Base-by-base conservation (phyloP, 106 monocot genomes). In the Narthecium ossifragum region DNA sequence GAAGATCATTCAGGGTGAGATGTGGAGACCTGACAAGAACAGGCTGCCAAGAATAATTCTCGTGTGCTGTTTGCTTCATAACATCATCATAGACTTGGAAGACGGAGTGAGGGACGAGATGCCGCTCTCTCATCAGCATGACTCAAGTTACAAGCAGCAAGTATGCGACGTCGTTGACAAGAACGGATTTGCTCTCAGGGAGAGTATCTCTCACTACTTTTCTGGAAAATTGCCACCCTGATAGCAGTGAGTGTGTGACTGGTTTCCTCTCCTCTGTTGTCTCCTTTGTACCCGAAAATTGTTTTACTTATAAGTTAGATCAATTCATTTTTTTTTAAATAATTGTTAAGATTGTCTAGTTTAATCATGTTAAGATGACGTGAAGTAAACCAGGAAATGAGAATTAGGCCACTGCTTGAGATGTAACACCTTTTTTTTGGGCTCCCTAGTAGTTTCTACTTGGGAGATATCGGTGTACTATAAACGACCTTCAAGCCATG, bases 21-120 rank as follows among this genome's bases (percentile, higher is more conserved):
- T 96, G 83, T 96, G 94, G 94, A 66, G 90, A 48, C 90, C 94
- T 4, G 94, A 96, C 39, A 90, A 86, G 78, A 80, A 96, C 34
- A 63, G 70, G 30, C 59, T 96, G 53, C 94, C 90, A 0, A 77
- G 94, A 62, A 96, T 96, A 31, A 86, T 90, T 31, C 68, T 81
- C 18, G 94, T 86, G 20, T 96, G 94, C 63, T 90, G 86, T 34
- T 66, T 96, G 63, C 75, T 96, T 24, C 86, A 90, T 56, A 96
- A 96, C 34, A 90, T 96, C 13, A 34, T 76, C 21, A 83, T 96
- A 23, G 94, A 96, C 58, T 26, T 73, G 37, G 76, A 86, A 32
- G 94, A 83, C 40, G 77, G 71, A 25, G 78, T 73, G 53, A 57
- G 63, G 41, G 81, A 66, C 24, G 73, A 71, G 47, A 66, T 70